These are phyloP conservation scores for Punica granatum DNA, from an alignment of 345 rosid genomes.

Conservation along the genomic window DNA sequence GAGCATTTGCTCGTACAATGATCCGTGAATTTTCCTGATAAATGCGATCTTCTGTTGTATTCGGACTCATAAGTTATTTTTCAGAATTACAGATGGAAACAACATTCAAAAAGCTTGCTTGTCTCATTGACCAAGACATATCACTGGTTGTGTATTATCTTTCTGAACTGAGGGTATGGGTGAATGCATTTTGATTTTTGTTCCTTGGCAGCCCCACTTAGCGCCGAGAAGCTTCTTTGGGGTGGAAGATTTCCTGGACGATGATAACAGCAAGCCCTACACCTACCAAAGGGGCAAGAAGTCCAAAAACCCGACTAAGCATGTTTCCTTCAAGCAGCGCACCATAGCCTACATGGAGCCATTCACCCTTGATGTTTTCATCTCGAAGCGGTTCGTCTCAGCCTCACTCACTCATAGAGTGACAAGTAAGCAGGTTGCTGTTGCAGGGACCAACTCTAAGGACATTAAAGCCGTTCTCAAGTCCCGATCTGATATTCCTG, in stretches of 20 bases:
- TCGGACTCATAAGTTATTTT: not conserved
- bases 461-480: slow-evolving; percentile 77
- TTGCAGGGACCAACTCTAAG: slow-evolving; percentile 93
- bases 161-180: too few relatives aligned
- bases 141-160: not conserved
- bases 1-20: not conserved
- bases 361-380: slow-evolving; percentile 76
- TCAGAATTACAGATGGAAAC: not conserved
- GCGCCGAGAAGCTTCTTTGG: slow-evolving; percentile 94
- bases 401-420: slow-evolving; percentile 92
- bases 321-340: slow-evolving; percentile 75
- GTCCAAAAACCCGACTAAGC: slow-evolving; percentile 74
- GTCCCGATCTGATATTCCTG: slow-evolving; percentile 85
- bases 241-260: slow-evolving; percentile 91
- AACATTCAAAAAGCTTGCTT: not conserved
- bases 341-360: slow-evolving; percentile 85
- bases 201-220: slow-evolving; percentile 28
- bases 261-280: slow-evolving; percentile 78
- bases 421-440: slow-evolving; percentile 87
- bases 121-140: not conserved
- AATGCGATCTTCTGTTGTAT: not conserved
- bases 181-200: not conserved
- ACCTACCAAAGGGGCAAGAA: slow-evolving; percentile 79
- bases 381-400: slow-evolving; percentile 85
- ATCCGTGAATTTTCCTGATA: not conserved